phyloP scores from a whole-genome alignment of 306 rosid genomes.

The Ammopiptanthus mongolicus region DNA sequence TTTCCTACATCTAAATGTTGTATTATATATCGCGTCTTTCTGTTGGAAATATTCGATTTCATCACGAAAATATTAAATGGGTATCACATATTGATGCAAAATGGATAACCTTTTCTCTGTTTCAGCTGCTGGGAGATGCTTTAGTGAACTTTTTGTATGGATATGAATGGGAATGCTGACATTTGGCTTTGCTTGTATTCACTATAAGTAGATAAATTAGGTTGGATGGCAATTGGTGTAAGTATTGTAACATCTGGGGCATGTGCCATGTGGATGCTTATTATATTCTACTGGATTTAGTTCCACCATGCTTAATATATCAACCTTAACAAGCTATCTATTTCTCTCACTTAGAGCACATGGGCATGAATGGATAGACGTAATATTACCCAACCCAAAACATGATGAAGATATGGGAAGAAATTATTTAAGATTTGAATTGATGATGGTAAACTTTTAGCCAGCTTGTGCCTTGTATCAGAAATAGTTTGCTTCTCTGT shows the following conservation, averaged over 20 bases:
- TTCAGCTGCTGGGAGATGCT: background rate
- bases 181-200: constrained; percentile 3
- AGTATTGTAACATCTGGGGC: background rate
- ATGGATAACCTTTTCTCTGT: background rate
- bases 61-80: no score
- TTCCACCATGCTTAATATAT: background rate
- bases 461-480: background rate
- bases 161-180: background rate
- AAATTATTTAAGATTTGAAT: background rate
- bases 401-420: background rate
- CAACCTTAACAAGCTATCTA: background rate
- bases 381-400: background rate
- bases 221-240: background rate
- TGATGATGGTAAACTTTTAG: background rate
- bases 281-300: background rate
- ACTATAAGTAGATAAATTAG: background rate
- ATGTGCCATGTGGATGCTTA: background rate
- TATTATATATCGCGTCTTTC: no score
- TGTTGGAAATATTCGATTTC: no score
- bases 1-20: no score
- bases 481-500: background rate
- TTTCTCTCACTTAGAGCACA: background rate
- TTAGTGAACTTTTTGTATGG: background rate
- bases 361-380: background rate
- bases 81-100: no score